Evolutionary conservation across 2,329 filamentous ascomycete species (phyloP).

Genomic region (Cryphonectria nitschkei): DNA sequence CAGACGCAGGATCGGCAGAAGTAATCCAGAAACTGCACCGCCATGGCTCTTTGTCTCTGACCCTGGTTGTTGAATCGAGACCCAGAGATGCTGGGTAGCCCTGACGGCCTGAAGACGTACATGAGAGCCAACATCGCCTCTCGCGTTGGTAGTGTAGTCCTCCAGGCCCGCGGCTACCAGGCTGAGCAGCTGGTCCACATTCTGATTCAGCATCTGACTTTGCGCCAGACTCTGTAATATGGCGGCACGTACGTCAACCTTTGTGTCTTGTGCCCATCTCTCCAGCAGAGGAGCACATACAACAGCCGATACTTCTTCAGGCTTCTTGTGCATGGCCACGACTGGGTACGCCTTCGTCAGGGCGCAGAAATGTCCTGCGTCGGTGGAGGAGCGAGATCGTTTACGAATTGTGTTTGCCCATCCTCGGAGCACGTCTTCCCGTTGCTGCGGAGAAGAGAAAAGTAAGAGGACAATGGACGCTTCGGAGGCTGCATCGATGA

Average conservation of each 20-base stretch:
- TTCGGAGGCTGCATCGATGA: constrained; percentile 52
- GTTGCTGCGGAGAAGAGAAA: constrained; percentile 43
- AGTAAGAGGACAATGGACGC: constrained; percentile 56
- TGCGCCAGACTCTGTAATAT: constrained; percentile 59
- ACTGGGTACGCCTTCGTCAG: constrained; percentile 55
- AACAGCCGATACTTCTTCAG: constrained; percentile 27
- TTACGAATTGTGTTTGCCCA: constrained; percentile 52
- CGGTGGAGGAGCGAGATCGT: constrained; percentile 43
- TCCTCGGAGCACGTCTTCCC: constrained; percentile 44
- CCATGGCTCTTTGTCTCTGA: not conserved
- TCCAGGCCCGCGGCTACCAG: constrained; percentile 67
- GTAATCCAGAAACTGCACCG: constrained; percentile 38
- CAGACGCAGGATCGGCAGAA: constrained; percentile 64
- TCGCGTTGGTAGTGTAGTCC: constrained; percentile 88
- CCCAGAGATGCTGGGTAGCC: constrained; percentile 69
- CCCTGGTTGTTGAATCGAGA: constrained; percentile 5
- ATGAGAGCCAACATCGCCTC: constrained; percentile 88
- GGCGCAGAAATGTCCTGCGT: constrained; percentile 57
- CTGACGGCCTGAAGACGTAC: constrained; percentile 80
- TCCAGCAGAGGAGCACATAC: constrained; percentile 51
- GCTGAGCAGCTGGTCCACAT: constrained; percentile 46
- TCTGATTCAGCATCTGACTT: constrained; percentile 49
- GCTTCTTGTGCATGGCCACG: constrained; percentile 25
- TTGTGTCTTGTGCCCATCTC: constrained; percentile 55
- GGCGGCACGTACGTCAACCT: constrained; percentile 57